Evolutionary conservation across 257 asterid genomes (phyloP).

Genomic region (Anisodus tanguticus): DNA sequence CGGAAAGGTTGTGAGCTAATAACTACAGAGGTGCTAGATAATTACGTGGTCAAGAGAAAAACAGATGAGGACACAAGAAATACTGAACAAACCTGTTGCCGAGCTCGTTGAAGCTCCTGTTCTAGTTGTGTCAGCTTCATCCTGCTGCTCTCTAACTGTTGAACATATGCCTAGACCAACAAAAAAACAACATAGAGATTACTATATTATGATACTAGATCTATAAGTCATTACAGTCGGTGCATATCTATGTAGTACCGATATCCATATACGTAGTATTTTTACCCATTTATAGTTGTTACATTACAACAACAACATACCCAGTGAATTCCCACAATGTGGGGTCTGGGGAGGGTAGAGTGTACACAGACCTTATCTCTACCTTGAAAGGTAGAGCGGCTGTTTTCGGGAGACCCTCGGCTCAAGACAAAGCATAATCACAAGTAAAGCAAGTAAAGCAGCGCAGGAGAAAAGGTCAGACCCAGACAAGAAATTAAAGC

Average conservation of each 20-base stretch:
- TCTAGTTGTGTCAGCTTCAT: constrained; percentile 99
- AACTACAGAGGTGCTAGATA: constrained; percentile 20
- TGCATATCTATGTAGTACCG: background rate
- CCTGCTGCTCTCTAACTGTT: constrained; percentile 97
- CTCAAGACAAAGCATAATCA: too few relatives aligned
- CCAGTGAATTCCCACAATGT: too few relatives aligned
- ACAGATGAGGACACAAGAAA: constrained; percentile 20
- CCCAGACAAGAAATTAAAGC: too few relatives aligned
- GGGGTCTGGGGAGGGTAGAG: too few relatives aligned
- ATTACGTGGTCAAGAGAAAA: constrained; percentile 12
- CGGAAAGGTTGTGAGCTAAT: background rate
- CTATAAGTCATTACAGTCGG: background rate
- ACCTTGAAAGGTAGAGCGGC: too few relatives aligned
- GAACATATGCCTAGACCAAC: constrained; percentile 85
- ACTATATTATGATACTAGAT: background rate
- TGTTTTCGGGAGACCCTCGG: too few relatives aligned
- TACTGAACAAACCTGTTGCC: constrained; percentile 77
- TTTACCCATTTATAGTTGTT: too few relatives aligned
- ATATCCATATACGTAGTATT: too few relatives aligned
- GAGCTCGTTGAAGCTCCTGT: constrained; percentile 98
- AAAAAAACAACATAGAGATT: constrained; percentile 27
- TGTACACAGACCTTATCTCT: too few relatives aligned
- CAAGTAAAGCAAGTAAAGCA: too few relatives aligned
- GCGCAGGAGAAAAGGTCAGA: too few relatives aligned
- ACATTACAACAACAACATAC: too few relatives aligned